Evolutionary conservation across 495 filamentous ascomycete species (phyloP).

Genomic region (Sporormia fimetaria): DNA sequence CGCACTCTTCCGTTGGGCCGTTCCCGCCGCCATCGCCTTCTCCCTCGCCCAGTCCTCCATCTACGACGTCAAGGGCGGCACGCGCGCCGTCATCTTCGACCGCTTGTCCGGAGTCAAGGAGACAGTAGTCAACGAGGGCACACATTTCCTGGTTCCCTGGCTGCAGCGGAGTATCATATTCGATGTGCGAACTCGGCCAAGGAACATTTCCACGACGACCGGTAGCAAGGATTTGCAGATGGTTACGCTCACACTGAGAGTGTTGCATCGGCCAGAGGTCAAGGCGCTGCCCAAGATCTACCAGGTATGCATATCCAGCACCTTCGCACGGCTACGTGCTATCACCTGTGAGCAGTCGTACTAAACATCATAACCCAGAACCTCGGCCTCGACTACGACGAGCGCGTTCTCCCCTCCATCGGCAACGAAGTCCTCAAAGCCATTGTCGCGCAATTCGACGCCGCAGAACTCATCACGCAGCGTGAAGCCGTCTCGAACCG

Average conservation of each 20-base stretch:
- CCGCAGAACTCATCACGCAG: constrained; percentile 98
- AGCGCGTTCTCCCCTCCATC: constrained; percentile 98
- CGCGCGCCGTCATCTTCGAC: constrained; percentile 97
- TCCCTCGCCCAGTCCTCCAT: constrained; percentile 60
- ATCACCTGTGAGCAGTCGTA: too few relatives aligned
- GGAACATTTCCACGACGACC: constrained; percentile 95
- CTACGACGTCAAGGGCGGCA: constrained; percentile 94
- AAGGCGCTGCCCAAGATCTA: constrained; percentile 91
- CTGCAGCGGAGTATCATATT: constrained; percentile 89
- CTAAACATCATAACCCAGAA: too few relatives aligned
- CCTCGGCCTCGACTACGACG: constrained; percentile 96
- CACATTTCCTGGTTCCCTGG: constrained; percentile 94
- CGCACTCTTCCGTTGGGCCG: constrained; percentile 54
- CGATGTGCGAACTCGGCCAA: constrained; percentile 94
- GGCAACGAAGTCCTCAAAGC: constrained; percentile 99
- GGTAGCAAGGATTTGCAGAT: constrained; percentile 99
- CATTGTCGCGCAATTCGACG: constrained; percentile 98
- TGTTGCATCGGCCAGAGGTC: constrained; percentile 91
- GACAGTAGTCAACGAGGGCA: constrained; percentile 85
- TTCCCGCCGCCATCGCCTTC: constrained; percentile 56
- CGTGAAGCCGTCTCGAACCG: constrained; percentile 91
- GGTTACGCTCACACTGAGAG: constrained; percentile 95
- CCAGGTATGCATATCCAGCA: constrained; percentile 61
- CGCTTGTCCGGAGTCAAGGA: constrained; percentile 85
- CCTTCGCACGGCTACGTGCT: too few relatives aligned